Conservation (phyloP, 2,329 filamentous ascomycete species). For the Ampelomyces quisqualis region DNA sequence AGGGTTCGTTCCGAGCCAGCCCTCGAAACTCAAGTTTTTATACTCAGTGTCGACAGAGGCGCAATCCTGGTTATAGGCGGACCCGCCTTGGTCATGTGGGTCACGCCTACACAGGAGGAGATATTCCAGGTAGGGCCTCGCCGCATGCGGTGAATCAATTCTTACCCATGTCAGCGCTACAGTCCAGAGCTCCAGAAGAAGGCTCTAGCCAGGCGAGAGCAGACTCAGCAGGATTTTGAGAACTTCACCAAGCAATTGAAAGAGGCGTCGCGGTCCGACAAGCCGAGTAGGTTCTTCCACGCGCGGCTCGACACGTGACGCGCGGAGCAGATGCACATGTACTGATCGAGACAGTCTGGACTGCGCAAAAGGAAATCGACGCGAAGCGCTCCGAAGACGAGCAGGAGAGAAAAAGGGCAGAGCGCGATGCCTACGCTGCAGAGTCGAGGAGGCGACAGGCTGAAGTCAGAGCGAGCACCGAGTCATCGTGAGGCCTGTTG, state of each 20-base stretch:
- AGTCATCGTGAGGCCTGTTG: conserved; percentile 20
- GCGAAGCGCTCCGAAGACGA: conserved; percentile 29
- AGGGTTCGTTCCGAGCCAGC: conserved; percentile 26
- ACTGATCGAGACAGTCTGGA: conserved; percentile 37
- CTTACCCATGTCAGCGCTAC: conserved; percentile 61
- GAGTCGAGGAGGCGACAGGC: conserved; percentile 37
- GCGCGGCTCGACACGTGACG: not conserved
- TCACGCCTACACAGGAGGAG: conserved; percentile 86
- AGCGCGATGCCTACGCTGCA: conserved; percentile 33
- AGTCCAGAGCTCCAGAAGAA: conserved; percentile 92
- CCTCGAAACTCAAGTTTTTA: conserved; percentile 5
- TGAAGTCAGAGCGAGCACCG: conserved; percentile 37
- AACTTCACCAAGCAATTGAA: conserved; percentile 82
- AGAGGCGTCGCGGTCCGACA: conserved; percentile 86
- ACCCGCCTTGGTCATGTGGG: conserved; percentile 76
- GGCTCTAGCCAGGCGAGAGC: conserved; percentile 74
- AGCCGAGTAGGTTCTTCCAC: conserved; percentile 67
- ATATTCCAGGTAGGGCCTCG: conserved; percentile 63
- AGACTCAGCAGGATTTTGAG: conserved; percentile 82
- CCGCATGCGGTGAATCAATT: conserved; percentile 14
- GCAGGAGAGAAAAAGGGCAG: conserved; percentile 31
- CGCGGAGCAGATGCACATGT: not conserved
- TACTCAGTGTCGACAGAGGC: conserved; percentile 58
- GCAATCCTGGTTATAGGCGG: conserved; percentile 74
- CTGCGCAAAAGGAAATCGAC: conserved; percentile 38